These are phyloP conservation scores for Symbiodinium natans DNA, from an alignment of 73 alveolate genomes.

Conservation along the genomic window DNA sequence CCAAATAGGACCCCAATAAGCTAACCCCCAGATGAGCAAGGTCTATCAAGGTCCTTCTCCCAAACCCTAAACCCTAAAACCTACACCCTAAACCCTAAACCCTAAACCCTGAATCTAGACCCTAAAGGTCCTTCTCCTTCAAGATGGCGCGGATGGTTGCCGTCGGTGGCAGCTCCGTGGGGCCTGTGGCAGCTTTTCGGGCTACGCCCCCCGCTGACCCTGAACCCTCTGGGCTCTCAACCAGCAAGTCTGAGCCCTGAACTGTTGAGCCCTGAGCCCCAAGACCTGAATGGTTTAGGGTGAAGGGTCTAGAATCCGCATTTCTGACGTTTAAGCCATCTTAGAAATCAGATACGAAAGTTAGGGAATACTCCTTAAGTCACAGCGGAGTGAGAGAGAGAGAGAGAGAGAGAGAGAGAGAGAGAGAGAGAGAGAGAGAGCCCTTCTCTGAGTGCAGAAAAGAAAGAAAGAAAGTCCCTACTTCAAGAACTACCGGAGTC, in stretches of 20 bases:
- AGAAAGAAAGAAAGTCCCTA: no score
- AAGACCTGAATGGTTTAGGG: not conserved
- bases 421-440: no score
- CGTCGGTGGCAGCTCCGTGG: slow-evolving; percentile 30
- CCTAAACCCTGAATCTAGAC: not conserved
- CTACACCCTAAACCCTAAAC: not conserved
- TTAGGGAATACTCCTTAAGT: no score
- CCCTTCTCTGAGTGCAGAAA: no score
- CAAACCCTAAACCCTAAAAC: not conserved
- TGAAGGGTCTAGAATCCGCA: no score
- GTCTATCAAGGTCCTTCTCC: not conserved
- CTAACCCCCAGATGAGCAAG: not conserved
- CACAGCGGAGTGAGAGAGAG: no score
- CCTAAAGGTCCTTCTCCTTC: slow-evolving; percentile 28
- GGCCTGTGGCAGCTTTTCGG: not conserved
- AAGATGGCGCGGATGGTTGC: slow-evolving; percentile 60
- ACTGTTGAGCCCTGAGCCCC: not conserved
- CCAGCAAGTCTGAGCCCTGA: not conserved
- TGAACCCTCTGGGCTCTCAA: not conserved
- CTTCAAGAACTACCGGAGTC: no score
- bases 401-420: no score
- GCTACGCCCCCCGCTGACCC: not conserved
- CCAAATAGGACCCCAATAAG: not conserved
- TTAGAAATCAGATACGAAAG: no score
- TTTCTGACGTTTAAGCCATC: no score